Evolutionary conservation across 2,329 filamentous ascomycete genomes (phyloP).

Genomic region (Aureobasidium sp.): DNA sequence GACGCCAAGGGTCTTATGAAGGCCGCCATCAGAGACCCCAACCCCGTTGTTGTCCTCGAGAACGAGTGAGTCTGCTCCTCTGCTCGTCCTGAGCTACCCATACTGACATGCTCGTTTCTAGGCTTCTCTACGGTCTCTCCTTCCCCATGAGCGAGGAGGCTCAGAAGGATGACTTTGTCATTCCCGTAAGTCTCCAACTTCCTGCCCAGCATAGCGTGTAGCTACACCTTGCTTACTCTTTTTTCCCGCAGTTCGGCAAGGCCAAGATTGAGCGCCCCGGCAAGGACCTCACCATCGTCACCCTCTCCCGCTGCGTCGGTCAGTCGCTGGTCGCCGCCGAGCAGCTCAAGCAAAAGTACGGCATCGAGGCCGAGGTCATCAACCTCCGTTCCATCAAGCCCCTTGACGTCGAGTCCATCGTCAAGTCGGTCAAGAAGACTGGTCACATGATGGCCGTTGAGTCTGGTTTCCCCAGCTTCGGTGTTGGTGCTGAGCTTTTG

Average conservation of each 20-base stretch:
- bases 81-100: not conserved
- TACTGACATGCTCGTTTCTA: conserved; percentile 32
- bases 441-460: conserved; percentile 85
- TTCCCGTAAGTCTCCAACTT: conserved; percentile 51
- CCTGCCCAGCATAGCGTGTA: not conserved
- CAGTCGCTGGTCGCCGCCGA: conserved; percentile 85
- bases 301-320: conserved; percentile 90
- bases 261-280: conserved; percentile 96
- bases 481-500: conserved; percentile 86
- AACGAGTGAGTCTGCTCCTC: conserved; percentile 37
- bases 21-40: conserved; percentile 95
- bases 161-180: conserved; percentile 91
- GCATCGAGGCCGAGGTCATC: conserved; percentile 91
- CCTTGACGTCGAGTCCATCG: conserved; percentile 86
- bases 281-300: conserved; percentile 93
- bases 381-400: conserved; percentile 98
- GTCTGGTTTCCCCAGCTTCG: conserved; percentile 93
- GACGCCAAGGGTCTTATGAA: conserved; percentile 98
- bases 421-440: conserved; percentile 99
- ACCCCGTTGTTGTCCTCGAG: conserved; percentile 72
- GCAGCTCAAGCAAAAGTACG: conserved; percentile 91
- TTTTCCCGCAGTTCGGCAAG: conserved; percentile 65
- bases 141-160: conserved; percentile 98
- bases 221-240: not conserved
- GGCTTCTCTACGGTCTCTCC: conserved; percentile 76